Percentiles rank a stretch among this genome's conserved stretches.
phyloP scores from a whole-genome alignment of 116 monocot species.

The Posidonia oceanica region DNA sequence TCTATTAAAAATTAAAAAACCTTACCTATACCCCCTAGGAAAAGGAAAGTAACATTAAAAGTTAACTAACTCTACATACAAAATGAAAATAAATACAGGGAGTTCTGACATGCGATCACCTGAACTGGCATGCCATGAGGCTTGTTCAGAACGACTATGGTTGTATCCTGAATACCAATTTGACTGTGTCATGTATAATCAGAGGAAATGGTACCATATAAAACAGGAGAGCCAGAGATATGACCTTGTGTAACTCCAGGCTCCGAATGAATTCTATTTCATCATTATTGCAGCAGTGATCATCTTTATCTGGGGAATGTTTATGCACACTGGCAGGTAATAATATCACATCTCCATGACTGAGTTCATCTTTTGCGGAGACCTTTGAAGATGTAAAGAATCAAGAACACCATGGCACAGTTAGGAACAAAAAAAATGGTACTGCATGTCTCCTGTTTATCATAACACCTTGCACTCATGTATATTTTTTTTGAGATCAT shows the following conservation, averaged over 20 bases:
- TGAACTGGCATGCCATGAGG: slow-evolving; percentile 86
- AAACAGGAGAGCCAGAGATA: not conserved
- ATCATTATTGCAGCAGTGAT: slow-evolving; percentile 19
- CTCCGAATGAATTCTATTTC: slow-evolving; percentile 52
- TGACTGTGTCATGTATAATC: not conserved
- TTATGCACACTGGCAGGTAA: slow-evolving; percentile 51
- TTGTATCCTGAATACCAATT: slow-evolving; percentile 47
- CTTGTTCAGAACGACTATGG: slow-evolving; percentile 81
- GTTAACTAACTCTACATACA: not conserved
- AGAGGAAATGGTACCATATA: not conserved
- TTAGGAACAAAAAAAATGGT: not conserved
- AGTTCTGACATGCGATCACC: slow-evolving; percentile 23
- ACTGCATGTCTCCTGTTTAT: not conserved
- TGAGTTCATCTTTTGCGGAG: slow-evolving; percentile 60
- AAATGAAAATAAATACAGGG: not conserved
- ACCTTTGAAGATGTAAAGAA: slow-evolving; percentile 37
- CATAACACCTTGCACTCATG: not conserved
- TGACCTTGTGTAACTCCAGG: slow-evolving; percentile 79
- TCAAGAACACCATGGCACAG: not conserved
- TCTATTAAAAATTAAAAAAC: not conserved
- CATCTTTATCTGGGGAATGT: slow-evolving; percentile 10
- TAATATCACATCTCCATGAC: slow-evolving; percentile 64
- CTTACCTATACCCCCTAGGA: not conserved
- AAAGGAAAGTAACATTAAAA: not conserved
- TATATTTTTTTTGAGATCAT: not conserved